Conservation (phyloP, 805 yeast genomes). For the Lipomyces sp. region DNA sequence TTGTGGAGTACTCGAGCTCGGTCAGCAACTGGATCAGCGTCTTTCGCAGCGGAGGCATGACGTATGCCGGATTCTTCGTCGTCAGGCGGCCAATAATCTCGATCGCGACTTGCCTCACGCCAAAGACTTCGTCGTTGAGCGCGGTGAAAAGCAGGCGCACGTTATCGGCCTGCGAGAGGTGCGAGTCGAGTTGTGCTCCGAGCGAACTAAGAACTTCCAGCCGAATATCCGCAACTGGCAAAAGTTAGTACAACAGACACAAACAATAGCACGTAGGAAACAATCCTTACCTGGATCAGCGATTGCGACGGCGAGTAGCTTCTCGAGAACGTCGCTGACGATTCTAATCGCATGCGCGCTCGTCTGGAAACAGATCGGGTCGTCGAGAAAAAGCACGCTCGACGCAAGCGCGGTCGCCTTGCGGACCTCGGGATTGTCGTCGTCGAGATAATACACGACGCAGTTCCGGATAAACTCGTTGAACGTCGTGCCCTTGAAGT, state of each 20-base stretch:
- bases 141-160: conserved; percentile 82
- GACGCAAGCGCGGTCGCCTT: conserved; percentile 83
- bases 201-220: conserved; percentile 71
- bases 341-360: conserved; percentile 77
- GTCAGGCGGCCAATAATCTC: conserved; percentile 80
- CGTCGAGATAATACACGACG: conserved; percentile 78
- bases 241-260: not conserved
- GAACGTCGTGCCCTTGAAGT: conserved; percentile 69
- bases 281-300: conserved; percentile 59
- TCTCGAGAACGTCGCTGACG: conserved; percentile 79
- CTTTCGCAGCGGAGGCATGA: conserved; percentile 87
- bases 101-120: conserved; percentile 74
- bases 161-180: conserved; percentile 89
- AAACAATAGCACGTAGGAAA: too few relatives aligned
- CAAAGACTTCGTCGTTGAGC: conserved; percentile 83
- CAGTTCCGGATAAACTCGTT: conserved; percentile 86
- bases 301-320: conserved; percentile 74
- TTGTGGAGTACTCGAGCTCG: conserved; percentile 75
- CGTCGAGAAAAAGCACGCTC: conserved; percentile 68
- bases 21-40: conserved; percentile 81
- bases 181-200: conserved; percentile 79
- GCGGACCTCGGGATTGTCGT: conserved; percentile 73
- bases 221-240: conserved; percentile 66
- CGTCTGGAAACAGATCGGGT: conserved; percentile 79
- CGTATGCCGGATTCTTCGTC: conserved; percentile 87